phyloP scores from a whole-genome alignment of 1,139 yeast genomes.

The Kodamaea arcana region DNA sequence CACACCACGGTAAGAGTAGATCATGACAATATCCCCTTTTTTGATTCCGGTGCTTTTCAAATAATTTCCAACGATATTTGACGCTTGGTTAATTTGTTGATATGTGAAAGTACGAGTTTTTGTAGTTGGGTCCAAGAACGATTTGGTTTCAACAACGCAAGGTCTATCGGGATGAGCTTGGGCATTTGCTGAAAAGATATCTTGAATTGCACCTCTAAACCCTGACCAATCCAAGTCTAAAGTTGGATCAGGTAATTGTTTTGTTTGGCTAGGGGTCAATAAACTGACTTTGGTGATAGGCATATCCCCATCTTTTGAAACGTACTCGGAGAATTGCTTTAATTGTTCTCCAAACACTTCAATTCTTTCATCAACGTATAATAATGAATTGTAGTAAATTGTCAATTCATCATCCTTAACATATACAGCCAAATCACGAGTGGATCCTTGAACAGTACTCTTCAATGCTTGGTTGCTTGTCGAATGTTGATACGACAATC shows the following conservation, averaged over 20 bases:
- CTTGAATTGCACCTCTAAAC: constrained; percentile 93
- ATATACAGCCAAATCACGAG: constrained; percentile 62
- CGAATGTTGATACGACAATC: constrained; percentile 59
- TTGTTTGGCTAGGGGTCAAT: constrained; percentile 58
- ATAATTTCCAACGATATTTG: constrained; percentile 91
- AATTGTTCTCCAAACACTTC: constrained; percentile 71
- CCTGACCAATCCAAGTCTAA: constrained; percentile 84
- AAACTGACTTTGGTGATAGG: constrained; percentile 61
- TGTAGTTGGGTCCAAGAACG: constrained; percentile 51
- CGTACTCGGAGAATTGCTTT: constrained; percentile 43
- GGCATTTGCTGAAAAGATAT: constrained; percentile 85
- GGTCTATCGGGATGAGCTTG: constrained; percentile 75
- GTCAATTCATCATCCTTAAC: constrained; percentile 26
- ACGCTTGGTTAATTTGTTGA: constrained; percentile 82
- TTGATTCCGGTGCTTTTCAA: constrained; percentile 75
- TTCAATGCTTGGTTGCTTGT: constrained; percentile 38
- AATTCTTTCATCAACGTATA: constrained; percentile 70
- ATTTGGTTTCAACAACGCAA: constrained; percentile 90
- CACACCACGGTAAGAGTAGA: constrained; percentile 95
- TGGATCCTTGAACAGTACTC: constrained; percentile 48
- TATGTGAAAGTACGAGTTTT: constrained; percentile 74
- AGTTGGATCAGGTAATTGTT: constrained; percentile 81
- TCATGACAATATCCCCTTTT: constrained; percentile 94
- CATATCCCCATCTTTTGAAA: constrained; percentile 29
- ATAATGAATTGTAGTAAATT: constrained; percentile 68